phyloP scores from a whole-genome alignment of 1,284 basidiomycete species.

The Rhodofomes roseus region DNA sequence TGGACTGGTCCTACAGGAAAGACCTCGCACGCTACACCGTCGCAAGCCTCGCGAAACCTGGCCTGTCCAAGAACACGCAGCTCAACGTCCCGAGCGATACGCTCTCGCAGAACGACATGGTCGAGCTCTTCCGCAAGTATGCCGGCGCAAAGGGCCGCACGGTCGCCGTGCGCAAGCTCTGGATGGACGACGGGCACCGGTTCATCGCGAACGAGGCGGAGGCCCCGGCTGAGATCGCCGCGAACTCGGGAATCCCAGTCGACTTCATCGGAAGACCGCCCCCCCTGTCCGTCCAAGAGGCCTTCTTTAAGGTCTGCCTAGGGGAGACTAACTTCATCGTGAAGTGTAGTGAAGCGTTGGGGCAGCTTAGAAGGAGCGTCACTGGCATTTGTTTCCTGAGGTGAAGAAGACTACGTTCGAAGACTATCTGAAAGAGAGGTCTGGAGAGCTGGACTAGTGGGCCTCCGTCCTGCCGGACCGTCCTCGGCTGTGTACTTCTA shows the following conservation, averaged over 20 bases:
- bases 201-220: conserved; percentile 1
- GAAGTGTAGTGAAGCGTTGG: conserved; percentile 6
- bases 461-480: too few species aligned
- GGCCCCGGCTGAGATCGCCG: conserved; percentile 7
- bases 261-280: too few species aligned
- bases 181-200: conserved; percentile 9
- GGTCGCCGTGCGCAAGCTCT: conserved; percentile 4
- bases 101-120: conserved; percentile 6
- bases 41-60: conserved; percentile 6
- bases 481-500: too few species aligned
- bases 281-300: too few species aligned
- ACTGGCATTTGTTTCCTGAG: conserved; percentile 10
- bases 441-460: not conserved
- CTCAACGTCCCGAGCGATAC: conserved; percentile 12
- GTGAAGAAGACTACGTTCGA: conserved; percentile 8
- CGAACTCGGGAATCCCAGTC: conserved; percentile 9
- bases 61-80: conserved; percentile 1
- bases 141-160: not conserved
- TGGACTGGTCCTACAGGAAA: conserved; percentile 7
- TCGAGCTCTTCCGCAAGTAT: conserved; percentile 8
- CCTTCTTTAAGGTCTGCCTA: too few species aligned
- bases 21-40: conserved; percentile 10
- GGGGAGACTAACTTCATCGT: conserved; percentile 10
- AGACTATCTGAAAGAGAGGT: conserved; percentile 9
- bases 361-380: conserved; percentile 5